phyloP scores from a whole-genome alignment of 306 rosid species.

The Glycine latifolia region DNA sequence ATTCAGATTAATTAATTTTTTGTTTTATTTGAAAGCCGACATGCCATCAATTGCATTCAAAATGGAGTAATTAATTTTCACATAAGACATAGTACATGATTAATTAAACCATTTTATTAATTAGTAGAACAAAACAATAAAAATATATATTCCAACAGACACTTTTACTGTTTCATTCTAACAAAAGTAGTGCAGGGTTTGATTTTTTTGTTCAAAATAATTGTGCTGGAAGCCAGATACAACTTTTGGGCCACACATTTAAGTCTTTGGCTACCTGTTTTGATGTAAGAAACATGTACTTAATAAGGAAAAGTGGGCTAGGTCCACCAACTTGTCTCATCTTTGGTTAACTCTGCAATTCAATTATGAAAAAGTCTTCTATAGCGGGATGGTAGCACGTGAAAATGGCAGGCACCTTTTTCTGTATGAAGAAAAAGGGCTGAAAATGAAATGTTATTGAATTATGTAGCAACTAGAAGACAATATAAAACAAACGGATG shows the following conservation, averaged over 20 bases:
- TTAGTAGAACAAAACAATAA: not conserved
- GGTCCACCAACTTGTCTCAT: slow-evolving; percentile 43
- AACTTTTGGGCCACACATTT: slow-evolving; percentile 27
- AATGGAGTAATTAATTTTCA: not conserved
- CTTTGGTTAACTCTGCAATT: slow-evolving; percentile 8
- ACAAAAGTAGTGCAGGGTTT: not conserved
- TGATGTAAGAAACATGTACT: slow-evolving; percentile 29
- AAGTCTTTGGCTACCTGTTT: not conserved
- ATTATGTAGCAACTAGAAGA: not conserved
- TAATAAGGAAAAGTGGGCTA: slow-evolving; percentile 10
- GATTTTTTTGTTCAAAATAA: not conserved
- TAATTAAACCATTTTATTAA: slow-evolving; percentile 6
- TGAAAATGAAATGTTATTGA: not conserved
- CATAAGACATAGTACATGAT: too few species aligned
- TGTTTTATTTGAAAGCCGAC: slow-evolving; percentile 9
- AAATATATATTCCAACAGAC: not conserved
- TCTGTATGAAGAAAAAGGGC: not conserved
- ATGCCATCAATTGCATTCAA: not conserved
- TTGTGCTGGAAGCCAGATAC: not conserved
- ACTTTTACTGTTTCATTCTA: not conserved
- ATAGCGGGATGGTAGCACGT: slow-evolving; percentile 21
- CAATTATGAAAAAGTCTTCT: slow-evolving; percentile 7
- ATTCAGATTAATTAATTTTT: not conserved
- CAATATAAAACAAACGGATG: not conserved
- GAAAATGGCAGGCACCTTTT: slow-evolving; percentile 29